phyloP scores from a whole-genome alignment of 2,329 filamentous ascomycete genomes.

The Fusarium stilboides region DNA sequence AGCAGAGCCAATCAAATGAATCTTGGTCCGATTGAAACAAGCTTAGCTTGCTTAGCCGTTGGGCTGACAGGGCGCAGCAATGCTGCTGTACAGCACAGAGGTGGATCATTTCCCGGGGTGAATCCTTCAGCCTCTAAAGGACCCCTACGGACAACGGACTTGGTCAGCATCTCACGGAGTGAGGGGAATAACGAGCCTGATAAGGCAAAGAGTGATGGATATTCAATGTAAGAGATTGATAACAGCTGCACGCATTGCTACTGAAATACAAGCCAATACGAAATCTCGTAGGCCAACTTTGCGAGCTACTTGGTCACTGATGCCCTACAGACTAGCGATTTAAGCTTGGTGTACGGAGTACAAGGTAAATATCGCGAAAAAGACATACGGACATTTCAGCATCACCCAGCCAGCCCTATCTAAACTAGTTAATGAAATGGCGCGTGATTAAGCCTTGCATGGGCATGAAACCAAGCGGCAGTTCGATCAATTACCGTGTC shows the following conservation, averaged over 20 bases:
- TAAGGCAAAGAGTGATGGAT: too few relatives aligned
- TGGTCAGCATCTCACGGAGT: not conserved
- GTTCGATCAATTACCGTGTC: not conserved
- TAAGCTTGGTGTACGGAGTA: too few relatives aligned
- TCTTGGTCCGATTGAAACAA: not conserved
- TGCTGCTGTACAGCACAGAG: not conserved
- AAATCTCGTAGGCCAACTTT: too few relatives aligned
- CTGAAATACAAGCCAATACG: too few relatives aligned
- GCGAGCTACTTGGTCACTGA: too few relatives aligned
- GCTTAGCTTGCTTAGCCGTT: not conserved
- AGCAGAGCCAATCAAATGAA: not conserved
- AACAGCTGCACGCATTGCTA: too few relatives aligned
- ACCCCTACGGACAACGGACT: constrained; percentile 30
- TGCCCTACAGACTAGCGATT: too few relatives aligned
- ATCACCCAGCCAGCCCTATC: not conserved
- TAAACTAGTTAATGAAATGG: not conserved
- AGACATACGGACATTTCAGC: too few relatives aligned
- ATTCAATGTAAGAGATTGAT: too few relatives aligned
- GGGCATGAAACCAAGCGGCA: not conserved
- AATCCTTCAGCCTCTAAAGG: not conserved
- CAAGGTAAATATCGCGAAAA: too few relatives aligned
- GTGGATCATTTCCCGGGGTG: not conserved
- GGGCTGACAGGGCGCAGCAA: constrained; percentile 27
- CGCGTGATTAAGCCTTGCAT: not conserved
- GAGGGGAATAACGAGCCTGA: too few relatives aligned